Conservation (phyloP, 2,329 filamentous ascomycete species). For the Aurifilum marmelostoma region DNA sequence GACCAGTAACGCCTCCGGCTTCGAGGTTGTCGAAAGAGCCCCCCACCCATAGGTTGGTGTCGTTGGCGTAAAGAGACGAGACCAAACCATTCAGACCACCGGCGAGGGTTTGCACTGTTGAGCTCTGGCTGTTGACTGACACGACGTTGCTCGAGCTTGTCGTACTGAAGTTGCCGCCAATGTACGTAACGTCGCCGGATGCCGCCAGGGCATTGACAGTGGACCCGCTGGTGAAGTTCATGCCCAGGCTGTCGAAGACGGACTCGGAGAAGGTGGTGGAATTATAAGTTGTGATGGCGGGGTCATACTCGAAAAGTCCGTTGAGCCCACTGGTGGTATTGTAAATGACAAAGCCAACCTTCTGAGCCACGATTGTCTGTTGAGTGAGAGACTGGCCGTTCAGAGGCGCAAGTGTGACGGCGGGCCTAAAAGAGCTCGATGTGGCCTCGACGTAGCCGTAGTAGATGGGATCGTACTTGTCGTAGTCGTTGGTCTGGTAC, state of each 20-base stretch:
- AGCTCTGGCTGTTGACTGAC: slow-evolving; percentile 66
- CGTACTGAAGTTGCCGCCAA: slow-evolving; percentile 84
- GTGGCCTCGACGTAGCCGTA: slow-evolving; percentile 81
- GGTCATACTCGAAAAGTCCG: slow-evolving; percentile 87
- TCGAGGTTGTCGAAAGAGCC: slow-evolving; percentile 81
- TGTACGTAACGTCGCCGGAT: slow-evolving; percentile 67
- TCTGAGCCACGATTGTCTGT: slow-evolving; percentile 85
- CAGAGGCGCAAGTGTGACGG: slow-evolving; percentile 75
- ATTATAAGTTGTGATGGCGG: slow-evolving; percentile 60
- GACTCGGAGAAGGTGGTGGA: slow-evolving; percentile 70
- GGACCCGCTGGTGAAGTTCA: slow-evolving; percentile 68
- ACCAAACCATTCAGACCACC: slow-evolving; percentile 82
- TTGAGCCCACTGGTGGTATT: slow-evolving; percentile 81
- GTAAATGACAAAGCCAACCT: slow-evolving; percentile 75
- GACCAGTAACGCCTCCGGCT: slow-evolving; percentile 60
- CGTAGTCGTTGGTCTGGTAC: slow-evolving; percentile 91
- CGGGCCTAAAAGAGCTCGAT: slow-evolving; percentile 73
- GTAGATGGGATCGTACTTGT: slow-evolving; percentile 95
- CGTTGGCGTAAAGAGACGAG: slow-evolving; percentile 69
- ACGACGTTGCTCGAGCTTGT: slow-evolving; percentile 74
- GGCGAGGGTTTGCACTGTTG: slow-evolving; percentile 63
- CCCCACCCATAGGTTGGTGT: slow-evolving; percentile 74
- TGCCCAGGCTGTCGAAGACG: slow-evolving; percentile 75
- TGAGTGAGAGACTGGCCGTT: slow-evolving; percentile 62
- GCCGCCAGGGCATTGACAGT: slow-evolving; percentile 71